Base-by-base conservation (phyloP, 2,329 filamentous ascomycete genomes). In the Raffaelea ambrosiae region DNA sequence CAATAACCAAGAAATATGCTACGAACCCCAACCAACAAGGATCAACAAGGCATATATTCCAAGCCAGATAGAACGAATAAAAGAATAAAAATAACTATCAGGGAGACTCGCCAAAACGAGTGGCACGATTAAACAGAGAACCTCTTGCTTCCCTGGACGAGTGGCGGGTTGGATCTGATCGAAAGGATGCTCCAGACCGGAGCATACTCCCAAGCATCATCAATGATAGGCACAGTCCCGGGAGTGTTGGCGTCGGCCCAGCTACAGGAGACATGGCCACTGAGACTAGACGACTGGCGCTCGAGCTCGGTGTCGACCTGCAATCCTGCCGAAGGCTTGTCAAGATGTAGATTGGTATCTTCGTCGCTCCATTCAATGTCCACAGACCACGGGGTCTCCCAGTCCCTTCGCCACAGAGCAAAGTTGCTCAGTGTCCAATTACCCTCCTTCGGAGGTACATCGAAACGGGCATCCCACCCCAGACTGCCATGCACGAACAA, bases 221-320 rank as follows among this genome's bases (percentile, higher is more conserved):
- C 85, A 45, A 91, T 76, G 1, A 90, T 90, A 0, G 91, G 90
- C 43, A 97, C 89, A 1, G 74, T 73, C 3, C 79, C 83, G 3
- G 67, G 64, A 33, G 70, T 67, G 59, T 96, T 96, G 40, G 79
- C 82, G 67, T 98, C 93, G 58, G 84, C 88, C 89, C 90, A 97
- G 29, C 86, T 70, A 65, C 93, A 97, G 16, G 83, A 74, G 1
- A 90, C 80, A 31, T 69, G 74, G 1, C 89, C 86, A 53, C 72
- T 74, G 31, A 88, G 61, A 1, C 44, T 62, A 46, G 29, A 51
- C 58, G 18, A 64, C 9, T 36, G 14, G 3, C 44, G 35, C 51
- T 45, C 21, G n/a, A 44, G 55, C 53, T 21, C 48, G n/a, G 49
- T 50, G 3, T 43, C 40, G 8, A 58, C 58, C 3, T 47, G 56